Conservation (phyloP, 176 grass and related monocot species). For the Thalia dealbata region DNA sequence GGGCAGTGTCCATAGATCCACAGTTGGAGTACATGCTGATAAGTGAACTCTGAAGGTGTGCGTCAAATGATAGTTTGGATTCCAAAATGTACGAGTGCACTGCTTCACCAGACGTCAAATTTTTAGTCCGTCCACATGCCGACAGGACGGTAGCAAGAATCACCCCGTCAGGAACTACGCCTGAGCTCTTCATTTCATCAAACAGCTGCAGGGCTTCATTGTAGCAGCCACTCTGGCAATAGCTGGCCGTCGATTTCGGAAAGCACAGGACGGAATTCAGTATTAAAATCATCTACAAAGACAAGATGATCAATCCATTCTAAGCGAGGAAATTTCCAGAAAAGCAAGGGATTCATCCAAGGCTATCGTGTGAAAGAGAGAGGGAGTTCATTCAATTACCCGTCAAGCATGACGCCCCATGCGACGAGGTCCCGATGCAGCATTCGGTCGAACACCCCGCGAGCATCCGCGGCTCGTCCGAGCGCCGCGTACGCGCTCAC, state of each 20-base stretch:
- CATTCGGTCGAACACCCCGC: conserved; percentile 60
- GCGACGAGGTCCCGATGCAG: conserved; percentile 44
- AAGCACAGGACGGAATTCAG: conserved; percentile 11
- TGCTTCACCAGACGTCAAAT: conserved; percentile 36
- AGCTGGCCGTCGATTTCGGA: conserved; percentile 44
- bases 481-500: conserved; percentile 26
- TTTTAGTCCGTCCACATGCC: conserved; percentile 38
- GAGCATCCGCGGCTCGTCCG: conserved; percentile 24
- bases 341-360: background rate
- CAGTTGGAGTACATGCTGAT: conserved; percentile 67
- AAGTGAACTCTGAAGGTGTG: conserved; percentile 49
- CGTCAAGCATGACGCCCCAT: conserved; percentile 72
- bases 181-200: conserved; percentile 65
- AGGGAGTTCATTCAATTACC: conserved; percentile 18
- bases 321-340: background rate
- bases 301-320: background rate
- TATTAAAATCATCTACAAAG: conserved; percentile 1
- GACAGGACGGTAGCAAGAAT: conserved; percentile 60
- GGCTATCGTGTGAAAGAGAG: background rate
- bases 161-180: conserved; percentile 49
- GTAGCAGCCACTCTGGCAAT: conserved; percentile 51
- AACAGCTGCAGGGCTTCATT: conserved; percentile 55
- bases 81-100: conserved; percentile 66
- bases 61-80: conserved; percentile 28
- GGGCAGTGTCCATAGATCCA: conserved; percentile 42